phyloP scores from a whole-genome alignment of 345 rosid species.

The Populus nigra region DNA sequence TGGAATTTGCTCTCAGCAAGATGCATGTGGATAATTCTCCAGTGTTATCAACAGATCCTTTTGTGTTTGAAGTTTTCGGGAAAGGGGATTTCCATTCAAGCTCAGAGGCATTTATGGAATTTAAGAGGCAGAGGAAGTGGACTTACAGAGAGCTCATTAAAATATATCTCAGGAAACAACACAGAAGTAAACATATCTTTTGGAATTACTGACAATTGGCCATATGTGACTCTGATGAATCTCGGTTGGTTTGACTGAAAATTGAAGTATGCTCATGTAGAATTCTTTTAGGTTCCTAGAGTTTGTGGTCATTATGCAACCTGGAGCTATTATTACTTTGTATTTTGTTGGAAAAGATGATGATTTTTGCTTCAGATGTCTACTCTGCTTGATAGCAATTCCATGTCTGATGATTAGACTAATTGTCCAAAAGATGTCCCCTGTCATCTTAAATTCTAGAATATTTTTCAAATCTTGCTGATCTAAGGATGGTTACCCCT shows the following conservation, averaged over 20 bases:
- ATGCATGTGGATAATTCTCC: constrained; percentile 58
- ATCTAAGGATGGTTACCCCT: not conserved
- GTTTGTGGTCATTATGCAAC: not conserved
- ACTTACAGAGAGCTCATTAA: constrained; percentile 57
- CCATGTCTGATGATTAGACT: not conserved
- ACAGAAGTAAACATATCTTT: constrained; percentile 64
- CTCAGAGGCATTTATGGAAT: constrained; percentile 79
- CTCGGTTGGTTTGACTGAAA: not conserved
- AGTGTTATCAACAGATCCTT: constrained; percentile 50
- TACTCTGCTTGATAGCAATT: not conserved
- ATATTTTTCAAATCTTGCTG: not conserved
- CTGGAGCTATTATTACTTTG: not conserved
- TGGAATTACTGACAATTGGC: constrained; percentile 65
- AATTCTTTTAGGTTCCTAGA: not conserved
- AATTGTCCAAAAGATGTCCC: not conserved
- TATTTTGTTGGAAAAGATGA: not conserved
- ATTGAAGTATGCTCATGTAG: not conserved
- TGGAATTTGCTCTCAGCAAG: constrained; percentile 55
- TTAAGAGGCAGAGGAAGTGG: constrained; percentile 43
- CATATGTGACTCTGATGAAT: not conserved
- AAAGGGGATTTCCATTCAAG: constrained; percentile 77
- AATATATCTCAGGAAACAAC: constrained; percentile 58
- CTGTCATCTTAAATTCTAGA: not conserved
- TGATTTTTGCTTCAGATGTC: not conserved
- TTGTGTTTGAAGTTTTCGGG: constrained; percentile 66